Percentiles rank a stretch among this genome's conserved stretches.
These are phyloP conservation scores for Amaranthus tricolor DNA, from an alignment of 179 eudicot species.

Conservation along the genomic window DNA sequence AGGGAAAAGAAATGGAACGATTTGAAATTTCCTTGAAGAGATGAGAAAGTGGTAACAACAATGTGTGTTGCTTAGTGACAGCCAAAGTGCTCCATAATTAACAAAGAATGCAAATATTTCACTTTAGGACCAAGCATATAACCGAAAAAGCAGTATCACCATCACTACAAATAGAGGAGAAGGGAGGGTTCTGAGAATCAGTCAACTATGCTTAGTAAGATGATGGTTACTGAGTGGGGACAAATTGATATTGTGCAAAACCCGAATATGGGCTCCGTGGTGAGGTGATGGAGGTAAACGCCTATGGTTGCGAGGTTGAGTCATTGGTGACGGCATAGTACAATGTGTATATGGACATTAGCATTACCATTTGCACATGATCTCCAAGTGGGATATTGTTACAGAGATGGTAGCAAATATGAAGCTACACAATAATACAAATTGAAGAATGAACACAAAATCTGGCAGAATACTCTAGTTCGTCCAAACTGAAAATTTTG, in stretches of 20 bases:
- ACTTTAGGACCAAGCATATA: not conserved
- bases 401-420: too few relatives aligned
- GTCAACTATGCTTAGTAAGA: not conserved
- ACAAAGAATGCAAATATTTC: not conserved
- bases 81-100: not conserved
- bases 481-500: too few relatives aligned
- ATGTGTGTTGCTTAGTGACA: not conserved
- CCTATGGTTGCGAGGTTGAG: not conserved
- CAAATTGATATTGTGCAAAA: not conserved
- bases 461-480: too few relatives aligned
- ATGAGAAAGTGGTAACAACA: not conserved
- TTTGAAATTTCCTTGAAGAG: not conserved
- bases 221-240: not conserved
- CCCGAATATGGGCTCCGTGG: not conserved
- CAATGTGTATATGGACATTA: not conserved
- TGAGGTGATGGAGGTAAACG: not conserved
- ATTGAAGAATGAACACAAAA: too few relatives aligned
- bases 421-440: too few relatives aligned
- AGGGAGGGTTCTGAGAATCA: not conserved
- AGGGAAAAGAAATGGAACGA: not conserved
- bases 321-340: not conserved
- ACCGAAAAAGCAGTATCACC: not conserved
- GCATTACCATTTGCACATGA: not conserved
- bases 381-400: not conserved
- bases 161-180: not conserved